A percentile compares a stretch with the other conserved stretches of the same genome.
Conservation (phyloP, 805 yeast species). For the Yamadazyma olivae region DNA sequence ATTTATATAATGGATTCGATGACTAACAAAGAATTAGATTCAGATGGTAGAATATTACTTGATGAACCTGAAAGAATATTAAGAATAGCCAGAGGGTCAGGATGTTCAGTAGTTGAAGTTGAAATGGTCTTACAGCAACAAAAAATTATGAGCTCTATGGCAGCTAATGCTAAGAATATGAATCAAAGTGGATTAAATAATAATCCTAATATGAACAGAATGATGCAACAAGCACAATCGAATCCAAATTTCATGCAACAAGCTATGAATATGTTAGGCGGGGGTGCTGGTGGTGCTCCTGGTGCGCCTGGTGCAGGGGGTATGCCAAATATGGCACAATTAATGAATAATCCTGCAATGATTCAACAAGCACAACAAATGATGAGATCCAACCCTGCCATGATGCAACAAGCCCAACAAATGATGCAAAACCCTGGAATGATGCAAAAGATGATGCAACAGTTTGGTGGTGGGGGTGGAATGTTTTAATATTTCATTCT, state of each 20-base stretch:
- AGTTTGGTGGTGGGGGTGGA: slow-evolving; percentile 55
- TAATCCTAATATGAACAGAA: slow-evolving; percentile 46
- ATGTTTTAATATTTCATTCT: not conserved
- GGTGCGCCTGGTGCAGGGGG: slow-evolving; percentile 27
- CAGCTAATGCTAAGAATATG: slow-evolving; percentile 47
- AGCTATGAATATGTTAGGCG: slow-evolving; percentile 63
- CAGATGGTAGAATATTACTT: slow-evolving; percentile 79
- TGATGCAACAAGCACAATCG: slow-evolving; percentile 55
- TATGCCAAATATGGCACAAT: slow-evolving; percentile 51
- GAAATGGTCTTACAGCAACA: slow-evolving; percentile 91
- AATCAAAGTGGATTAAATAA: slow-evolving; percentile 12
- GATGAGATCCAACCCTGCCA: slow-evolving; percentile 42
- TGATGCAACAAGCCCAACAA: slow-evolving; percentile 38
- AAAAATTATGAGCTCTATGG: slow-evolving; percentile 92
- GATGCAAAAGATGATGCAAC: slow-evolving; percentile 69
- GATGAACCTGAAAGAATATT: slow-evolving; percentile 83
- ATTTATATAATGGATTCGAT: slow-evolving; percentile 91
- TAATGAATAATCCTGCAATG: slow-evolving; percentile 57
- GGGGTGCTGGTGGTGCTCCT: slow-evolving; percentile 28
- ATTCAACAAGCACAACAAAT: slow-evolving; percentile 46
- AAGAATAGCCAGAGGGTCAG: slow-evolving; percentile 92
- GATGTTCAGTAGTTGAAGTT: slow-evolving; percentile 87
- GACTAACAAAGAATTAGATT: slow-evolving; percentile 88
- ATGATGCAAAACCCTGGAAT: slow-evolving; percentile 59
- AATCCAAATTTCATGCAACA: slow-evolving; percentile 54